Evolutionary conservation across 2,329 filamentous ascomycete species (phyloP).

Genomic region (Grosmannia huntii): DNA sequence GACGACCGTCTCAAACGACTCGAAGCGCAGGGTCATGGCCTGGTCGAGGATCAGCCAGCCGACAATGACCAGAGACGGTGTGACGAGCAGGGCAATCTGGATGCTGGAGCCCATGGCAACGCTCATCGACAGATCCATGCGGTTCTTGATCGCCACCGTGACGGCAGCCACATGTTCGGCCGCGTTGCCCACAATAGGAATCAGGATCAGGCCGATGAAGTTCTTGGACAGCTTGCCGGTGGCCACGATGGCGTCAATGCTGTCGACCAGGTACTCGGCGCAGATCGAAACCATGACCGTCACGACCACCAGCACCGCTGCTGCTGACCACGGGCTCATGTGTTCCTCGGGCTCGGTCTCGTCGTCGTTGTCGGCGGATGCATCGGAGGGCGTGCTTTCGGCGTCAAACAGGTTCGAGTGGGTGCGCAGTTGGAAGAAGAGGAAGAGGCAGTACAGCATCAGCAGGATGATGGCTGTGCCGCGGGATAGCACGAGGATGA

Average conservation of each 20-base stretch:
- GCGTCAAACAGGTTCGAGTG: conserved; percentile 60
- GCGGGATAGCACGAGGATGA: conserved; percentile 59
- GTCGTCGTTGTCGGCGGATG: conserved; percentile 18
- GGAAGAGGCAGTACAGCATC: conserved; percentile 61
- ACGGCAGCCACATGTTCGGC: conserved; percentile 74
- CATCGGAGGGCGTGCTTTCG: conserved; percentile 22
- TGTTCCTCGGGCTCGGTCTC: conserved; percentile 32
- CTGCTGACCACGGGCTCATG: conserved; percentile 52
- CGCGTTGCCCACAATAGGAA: conserved; percentile 74
- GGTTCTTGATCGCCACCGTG: conserved; percentile 65
- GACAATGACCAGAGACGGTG: conserved; percentile 65
- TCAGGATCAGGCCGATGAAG: conserved; percentile 67
- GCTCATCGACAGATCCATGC: conserved; percentile 64
- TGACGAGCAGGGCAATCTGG: conserved; percentile 72
- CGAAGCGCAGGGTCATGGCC: conserved; percentile 68
- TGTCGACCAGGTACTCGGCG: conserved; percentile 65
- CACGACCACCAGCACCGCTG: conserved; percentile 51
- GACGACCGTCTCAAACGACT: conserved; percentile 66
- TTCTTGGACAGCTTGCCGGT: conserved; percentile 51
- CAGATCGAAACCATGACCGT: conserved; percentile 67
- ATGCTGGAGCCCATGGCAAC: conserved; percentile 73
- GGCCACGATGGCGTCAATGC: conserved; percentile 55
- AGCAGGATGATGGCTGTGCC: conserved; percentile 66
- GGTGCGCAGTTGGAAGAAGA: conserved; percentile 65
- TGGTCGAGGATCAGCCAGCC: conserved; percentile 63